Evolutionary conservation across 1,139 yeast genomes (phyloP).

Genomic region (Torulaspora globosa): DNA sequence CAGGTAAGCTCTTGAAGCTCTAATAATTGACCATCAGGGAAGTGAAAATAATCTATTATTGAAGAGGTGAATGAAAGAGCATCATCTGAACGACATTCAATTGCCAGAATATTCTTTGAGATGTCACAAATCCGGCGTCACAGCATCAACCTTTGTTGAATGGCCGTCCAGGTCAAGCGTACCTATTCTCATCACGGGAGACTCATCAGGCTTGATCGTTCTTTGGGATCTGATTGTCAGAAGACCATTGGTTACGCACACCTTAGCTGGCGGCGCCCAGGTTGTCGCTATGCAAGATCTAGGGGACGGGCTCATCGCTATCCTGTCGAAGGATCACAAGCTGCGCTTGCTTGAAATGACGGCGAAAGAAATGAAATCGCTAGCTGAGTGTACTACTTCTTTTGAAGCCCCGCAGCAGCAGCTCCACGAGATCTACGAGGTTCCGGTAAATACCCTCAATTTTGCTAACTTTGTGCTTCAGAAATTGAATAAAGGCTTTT

Average conservation of each 20-base stretch:
- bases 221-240: slow-evolving; percentile 33
- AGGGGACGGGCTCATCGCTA: slow-evolving; percentile 16
- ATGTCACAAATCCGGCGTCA: slow-evolving; percentile 19
- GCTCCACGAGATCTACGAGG: slow-evolving; percentile 24
- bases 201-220: slow-evolving; percentile 26
- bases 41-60: background rate
- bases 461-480: slow-evolving; percentile 31
- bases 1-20: background rate
- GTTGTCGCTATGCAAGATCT: slow-evolving; percentile 21
- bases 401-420: background rate
- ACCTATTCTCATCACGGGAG: slow-evolving; percentile 30
- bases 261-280: slow-evolving; percentile 15
- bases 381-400: background rate
- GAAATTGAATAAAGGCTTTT: slow-evolving; percentile 8
- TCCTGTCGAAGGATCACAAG: slow-evolving; percentile 31
- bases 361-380: background rate
- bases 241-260: slow-evolving; percentile 21
- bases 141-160: slow-evolving; percentile 12
- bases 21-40: background rate
- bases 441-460: slow-evolving; percentile 35
- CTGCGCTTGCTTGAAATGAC: slow-evolving; percentile 23
- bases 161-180: slow-evolving; percentile 1
- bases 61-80: background rate
- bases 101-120: slow-evolving; percentile 22
- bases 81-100: slow-evolving; percentile 9